Base-by-base conservation (phyloP, 2,329 filamentous ascomycete species). In the Penicillium sumatraense region DNA sequence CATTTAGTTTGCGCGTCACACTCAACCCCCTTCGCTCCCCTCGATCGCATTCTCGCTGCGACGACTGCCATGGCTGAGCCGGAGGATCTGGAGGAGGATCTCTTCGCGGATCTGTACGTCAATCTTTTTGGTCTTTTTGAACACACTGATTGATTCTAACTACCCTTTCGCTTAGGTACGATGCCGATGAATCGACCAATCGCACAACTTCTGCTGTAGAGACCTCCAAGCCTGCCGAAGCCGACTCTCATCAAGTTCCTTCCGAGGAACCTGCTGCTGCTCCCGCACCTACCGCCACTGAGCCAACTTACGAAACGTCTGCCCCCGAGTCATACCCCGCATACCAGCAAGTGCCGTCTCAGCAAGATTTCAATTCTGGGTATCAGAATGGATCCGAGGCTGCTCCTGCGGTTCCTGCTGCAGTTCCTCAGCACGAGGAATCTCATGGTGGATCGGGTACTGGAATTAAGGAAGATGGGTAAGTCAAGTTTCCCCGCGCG, bases 61-160 rank as follows among this genome's bases (percentile, higher is more conserved):
- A n/a, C n/a, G n/a, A n/a, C n/a, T n/a, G 82, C 47, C 67, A 95
- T 93, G 90, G 86, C 90, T 45, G 91, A 95, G 69, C 81, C 84
- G 50, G 90, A 93, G 70, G 90, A 90, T 64, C 87, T 91, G 65
- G 92, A 96, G 66, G 93, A 96, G 70, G 92, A 96, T 83, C 89
- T 96, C 77, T 96, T 96, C 76, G 92, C 92, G 68, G 93, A 96
- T 78, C 85, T 96, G 92, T 96, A 81, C 78, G 91, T 50, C 31
- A 11, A 4, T 7, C 20, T 7, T 11, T 20, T 13, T 8, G 49
- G 40, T 48, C 47, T n/a, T n/a, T n/a, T n/a, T n/a, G n/a, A n/a
- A n/a, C n/a, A n/a, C n/a, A n/a, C n/a, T n/a, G n/a, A n/a, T n/a
- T n/a, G n/a, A n/a, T 1, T 20, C 13, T 14, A 26, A 7, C 24